Evolutionary conservation across 805 yeast genomes (phyloP).

Genomic region (Candida anglica): DNA sequence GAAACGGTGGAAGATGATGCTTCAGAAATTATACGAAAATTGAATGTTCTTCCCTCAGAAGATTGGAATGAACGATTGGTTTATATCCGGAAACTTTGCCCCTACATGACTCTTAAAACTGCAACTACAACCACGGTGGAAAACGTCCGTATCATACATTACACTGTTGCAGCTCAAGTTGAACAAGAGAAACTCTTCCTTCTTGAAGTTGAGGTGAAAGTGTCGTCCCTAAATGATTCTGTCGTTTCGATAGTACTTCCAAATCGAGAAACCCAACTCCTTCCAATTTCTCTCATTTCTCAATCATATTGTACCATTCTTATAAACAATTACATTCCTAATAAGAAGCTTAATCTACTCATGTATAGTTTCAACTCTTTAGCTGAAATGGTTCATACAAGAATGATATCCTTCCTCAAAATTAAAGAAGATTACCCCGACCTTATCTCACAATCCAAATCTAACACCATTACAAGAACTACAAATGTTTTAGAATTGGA

Average conservation of each 20-base stretch:
- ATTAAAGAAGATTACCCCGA: no score
- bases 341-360: constrained; percentile 22
- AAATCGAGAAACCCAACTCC: constrained; percentile 5
- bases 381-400: constrained; percentile 17
- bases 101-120: constrained; percentile 11
- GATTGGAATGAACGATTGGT: constrained; percentile 26
- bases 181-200: constrained; percentile 4
- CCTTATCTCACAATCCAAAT: constrained; percentile 21
- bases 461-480: constrained; percentile 12
- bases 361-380: constrained; percentile 30
- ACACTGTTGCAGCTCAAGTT: not conserved
- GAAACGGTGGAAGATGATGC: constrained; percentile 11
- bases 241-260: constrained; percentile 5
- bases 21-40: constrained; percentile 14
- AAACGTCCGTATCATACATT: not conserved
- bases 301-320: constrained; percentile 16
- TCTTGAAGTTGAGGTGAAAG: not conserved
- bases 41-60: constrained; percentile 32
- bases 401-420: no score
- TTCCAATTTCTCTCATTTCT: constrained; percentile 17
- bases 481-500: no score
- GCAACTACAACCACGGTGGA: no score
- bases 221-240: no score
- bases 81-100: constrained; percentile 21
- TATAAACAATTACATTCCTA: constrained; percentile 19